Evolutionary conservation across 169 alveolate species (phyloP).

Genomic region (Pseudocohnilembus persalinus): DNA sequence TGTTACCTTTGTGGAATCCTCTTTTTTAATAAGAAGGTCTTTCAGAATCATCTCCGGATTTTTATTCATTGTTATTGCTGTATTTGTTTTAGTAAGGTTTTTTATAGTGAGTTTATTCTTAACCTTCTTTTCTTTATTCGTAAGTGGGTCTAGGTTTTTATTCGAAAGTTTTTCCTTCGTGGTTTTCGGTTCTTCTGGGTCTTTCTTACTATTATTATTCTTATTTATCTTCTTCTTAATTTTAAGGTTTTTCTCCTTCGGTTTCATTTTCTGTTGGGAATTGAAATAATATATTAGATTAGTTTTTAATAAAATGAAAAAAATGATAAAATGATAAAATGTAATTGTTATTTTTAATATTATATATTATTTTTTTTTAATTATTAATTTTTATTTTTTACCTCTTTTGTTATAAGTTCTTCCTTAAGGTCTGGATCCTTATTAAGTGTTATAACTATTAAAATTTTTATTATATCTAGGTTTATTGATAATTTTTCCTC

Average conservation of each 20-base stretch:
- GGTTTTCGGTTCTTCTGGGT: not conserved
- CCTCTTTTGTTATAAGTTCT: not conserved
- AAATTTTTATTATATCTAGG: too few species aligned
- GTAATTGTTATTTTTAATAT: too few species aligned
- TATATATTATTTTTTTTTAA: too few species aligned
- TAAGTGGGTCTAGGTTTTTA: not conserved
- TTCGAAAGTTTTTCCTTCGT: too few species aligned
- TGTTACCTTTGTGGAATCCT: not conserved
- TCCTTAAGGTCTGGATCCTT: not conserved
- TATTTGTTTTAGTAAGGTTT: not conserved
- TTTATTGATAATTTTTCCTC: not conserved
- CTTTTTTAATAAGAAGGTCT: not conserved
- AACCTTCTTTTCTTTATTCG: not conserved
- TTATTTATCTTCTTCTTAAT: not conserved
- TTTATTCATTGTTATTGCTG: not conserved
- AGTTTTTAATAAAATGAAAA: not conserved
- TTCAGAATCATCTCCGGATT: not conserved
- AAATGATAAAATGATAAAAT: too few species aligned
- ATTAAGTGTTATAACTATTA: not conserved
- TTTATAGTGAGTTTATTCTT: not conserved
- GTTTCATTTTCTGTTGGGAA: not conserved
- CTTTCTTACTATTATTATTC: too few species aligned
- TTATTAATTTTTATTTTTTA: too few species aligned
- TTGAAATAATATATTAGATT: not conserved
- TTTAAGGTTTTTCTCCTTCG: not conserved